Evolutionary conservation across 495 filamentous ascomycete genomes (phyloP).

Genomic region (Pyrenopolyporus hunteri): DNA sequence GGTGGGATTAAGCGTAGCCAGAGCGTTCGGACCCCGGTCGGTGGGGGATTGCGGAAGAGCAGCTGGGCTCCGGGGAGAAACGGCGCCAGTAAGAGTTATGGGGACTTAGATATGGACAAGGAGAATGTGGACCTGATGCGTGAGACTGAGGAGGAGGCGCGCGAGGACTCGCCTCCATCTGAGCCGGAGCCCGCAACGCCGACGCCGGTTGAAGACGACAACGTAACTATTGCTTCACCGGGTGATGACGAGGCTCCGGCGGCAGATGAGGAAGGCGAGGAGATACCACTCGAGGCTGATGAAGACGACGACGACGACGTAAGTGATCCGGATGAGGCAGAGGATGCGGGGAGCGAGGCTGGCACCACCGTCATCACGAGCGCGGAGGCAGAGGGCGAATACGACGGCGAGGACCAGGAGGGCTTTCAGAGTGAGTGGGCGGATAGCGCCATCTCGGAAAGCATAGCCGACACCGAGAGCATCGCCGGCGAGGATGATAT

Average conservation of each 20-base stretch:
- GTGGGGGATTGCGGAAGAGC: slow-evolving; percentile 68
- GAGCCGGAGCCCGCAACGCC: slow-evolving; percentile 31
- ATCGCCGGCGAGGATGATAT: slow-evolving; percentile 37
- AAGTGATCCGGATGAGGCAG: slow-evolving; percentile 7
- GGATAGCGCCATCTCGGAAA: slow-evolving; percentile 36
- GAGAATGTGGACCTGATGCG: slow-evolving; percentile 53
- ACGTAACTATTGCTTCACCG: slow-evolving; percentile 37
- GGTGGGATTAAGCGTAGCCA: slow-evolving; percentile 66
- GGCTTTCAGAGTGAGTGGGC: slow-evolving; percentile 47
- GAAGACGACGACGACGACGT: slow-evolving; percentile 28
- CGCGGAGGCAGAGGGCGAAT: slow-evolving; percentile 51
- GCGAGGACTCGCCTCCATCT: slow-evolving; percentile 33
- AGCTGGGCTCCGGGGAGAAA: slow-evolving; percentile 69
- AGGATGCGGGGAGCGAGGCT: slow-evolving; percentile 36
- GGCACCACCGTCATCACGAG: slow-evolving; percentile 61
- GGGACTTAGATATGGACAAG: slow-evolving; percentile 53
- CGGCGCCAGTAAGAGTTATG: slow-evolving; percentile 49
- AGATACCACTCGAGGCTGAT: slow-evolving; percentile 14
- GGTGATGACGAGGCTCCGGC: slow-evolving; percentile 17
- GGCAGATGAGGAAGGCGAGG: slow-evolving; percentile 22
- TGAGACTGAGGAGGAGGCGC: slow-evolving; percentile 53
- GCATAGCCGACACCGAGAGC: slow-evolving; percentile 37
- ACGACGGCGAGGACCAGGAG: slow-evolving; percentile 38
- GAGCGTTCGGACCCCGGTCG: slow-evolving; percentile 70
- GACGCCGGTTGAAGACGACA: slow-evolving; percentile 33